Base-by-base conservation (phyloP, 345 rosid species). In the Citrus mangshanensis region DNA sequence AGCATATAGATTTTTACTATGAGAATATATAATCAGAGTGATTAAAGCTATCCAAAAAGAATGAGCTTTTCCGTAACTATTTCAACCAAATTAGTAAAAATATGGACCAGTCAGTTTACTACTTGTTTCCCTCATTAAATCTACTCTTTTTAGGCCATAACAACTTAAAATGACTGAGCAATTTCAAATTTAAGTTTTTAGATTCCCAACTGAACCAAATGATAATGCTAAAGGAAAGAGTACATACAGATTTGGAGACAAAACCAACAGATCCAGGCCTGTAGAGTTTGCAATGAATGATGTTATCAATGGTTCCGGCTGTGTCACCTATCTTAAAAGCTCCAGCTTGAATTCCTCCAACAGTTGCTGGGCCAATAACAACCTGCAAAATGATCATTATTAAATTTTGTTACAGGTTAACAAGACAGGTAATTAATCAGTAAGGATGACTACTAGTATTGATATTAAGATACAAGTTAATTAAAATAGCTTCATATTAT, bases 261-360 rank as follows among this genome's bases (percentile, higher is more conserved):
- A 93, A 95, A 73, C 98, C 99, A 83, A 95, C 91, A 80, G 98
- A 95, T 82, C 99, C 99, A 71, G 99, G 97, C 81, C 98, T 89
- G 91, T 93, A 95, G 59, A 95, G 86, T 87, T 90, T 95, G 97
- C 98, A 89, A 7, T 93, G 88, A 81, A 93, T 89, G 68, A 93
- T 92, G 82, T 95, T 95, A 78, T 93, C 99, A 68, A 93, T 89
- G 75, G 99, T 95, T 85, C 99, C 99, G 54, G 99, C 98, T 86
- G 99, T 95, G 87, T 95, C 99, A 65, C 99, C 99, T 42, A 95
- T 95, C 87, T 93, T 95, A 86, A 95, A 93, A 72, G 99, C 98
- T 79, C 99, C 99, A 81, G 95, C 99, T 88, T 93, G 98, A 82
- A 93, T 82, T 76, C 99, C 99, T 85, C 99, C 99, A 69, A 95